Conservation (phyloP, 352 stramenopile genomes). For the Phytophthora citricola region DNA sequence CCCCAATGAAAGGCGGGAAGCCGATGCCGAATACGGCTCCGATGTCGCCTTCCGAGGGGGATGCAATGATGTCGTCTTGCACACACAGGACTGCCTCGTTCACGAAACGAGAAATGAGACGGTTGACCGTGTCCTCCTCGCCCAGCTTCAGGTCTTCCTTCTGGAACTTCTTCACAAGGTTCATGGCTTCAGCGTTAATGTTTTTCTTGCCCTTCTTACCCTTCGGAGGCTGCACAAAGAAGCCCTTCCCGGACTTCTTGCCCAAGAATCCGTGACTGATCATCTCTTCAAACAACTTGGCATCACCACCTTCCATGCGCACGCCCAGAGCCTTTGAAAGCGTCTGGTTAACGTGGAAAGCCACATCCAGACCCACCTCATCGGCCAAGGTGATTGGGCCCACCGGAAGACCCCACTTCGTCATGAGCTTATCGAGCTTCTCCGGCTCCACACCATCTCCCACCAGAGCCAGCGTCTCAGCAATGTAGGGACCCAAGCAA, state of each 20-base stretch:
- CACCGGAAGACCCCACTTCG: constrained; percentile 97
- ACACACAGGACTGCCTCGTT: constrained; percentile 98
- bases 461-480: constrained; percentile 92
- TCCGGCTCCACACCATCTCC: constrained; percentile 93
- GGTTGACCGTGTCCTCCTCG: constrained; percentile 92
- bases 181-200: constrained; percentile 89
- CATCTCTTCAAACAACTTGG: constrained; percentile 95
- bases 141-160: constrained; percentile 80
- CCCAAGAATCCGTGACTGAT: constrained; percentile 95
- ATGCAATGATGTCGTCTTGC: constrained; percentile 97
- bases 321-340: constrained; percentile 95
- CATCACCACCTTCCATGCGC: constrained; percentile 93
- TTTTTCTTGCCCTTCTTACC: constrained; percentile 91
- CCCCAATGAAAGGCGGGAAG: constrained; percentile 98
- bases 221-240: constrained; percentile 95
- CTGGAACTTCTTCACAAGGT: constrained; percentile 84
- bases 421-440: constrained; percentile 95
- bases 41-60: constrained; percentile 97
- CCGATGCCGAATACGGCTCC: constrained; percentile 99
- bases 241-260: constrained; percentile 97
- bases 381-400: constrained; percentile 97
- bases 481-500: constrained; percentile 96
- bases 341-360: constrained; percentile 93
- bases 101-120: constrained; percentile 95
- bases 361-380: constrained; percentile 98